Evolutionary conservation across 192 early-diverging fungal genomes (phyloP), one percentile per base, ranked within the genome.

Genomic region (Coemansia sp.): DNA sequence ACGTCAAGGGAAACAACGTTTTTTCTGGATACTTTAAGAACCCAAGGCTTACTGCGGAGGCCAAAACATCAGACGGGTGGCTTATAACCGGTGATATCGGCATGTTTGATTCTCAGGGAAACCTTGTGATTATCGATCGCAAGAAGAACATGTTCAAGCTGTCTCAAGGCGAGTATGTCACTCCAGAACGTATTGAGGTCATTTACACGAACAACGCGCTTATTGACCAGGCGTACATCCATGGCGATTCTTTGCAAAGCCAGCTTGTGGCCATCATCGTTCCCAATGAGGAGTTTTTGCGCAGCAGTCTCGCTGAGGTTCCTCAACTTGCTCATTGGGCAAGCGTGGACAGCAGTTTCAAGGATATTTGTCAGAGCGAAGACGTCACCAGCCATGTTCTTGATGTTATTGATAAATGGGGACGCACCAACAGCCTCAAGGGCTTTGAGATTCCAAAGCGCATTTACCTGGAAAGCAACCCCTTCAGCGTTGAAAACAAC

Each of bases 91-190:
- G 95, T 5, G 95, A 97, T 63, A 91, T 97, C 72, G 94, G 91
- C 60, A 72, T 81, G 63, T 84, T 91, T 51, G 87, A 90, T 48
- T 80, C 80, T 11, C 75, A 78, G 10, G 95, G 93, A 2, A 72
- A 78, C 26, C 69, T 97, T 47, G 72, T 78, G 8, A 84, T 97
- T 68, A 87, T 97, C 77, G 93, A 94, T 62, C 85, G 93, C 45
- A 89, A 86, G 63, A 93, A 93, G 74, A 93, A 93, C 56, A 90
- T 94, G 49, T 92, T 95, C 80, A 93, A 94, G 78, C 84, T 92
- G 47, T 70, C 87, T 0, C 88, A 92, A 56, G 86, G 89, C 72
- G 90, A 92, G 65, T 92, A 93, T 63, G 85, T 93, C 19, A 89
- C 93, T 0, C 92, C 91, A 8, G 95, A 97, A 70, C 92, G 91